These are phyloP conservation scores for Candolleomyces eurysporus DNA, from an alignment of 768 basidiomycete genomes.

Conservation along the genomic window DNA sequence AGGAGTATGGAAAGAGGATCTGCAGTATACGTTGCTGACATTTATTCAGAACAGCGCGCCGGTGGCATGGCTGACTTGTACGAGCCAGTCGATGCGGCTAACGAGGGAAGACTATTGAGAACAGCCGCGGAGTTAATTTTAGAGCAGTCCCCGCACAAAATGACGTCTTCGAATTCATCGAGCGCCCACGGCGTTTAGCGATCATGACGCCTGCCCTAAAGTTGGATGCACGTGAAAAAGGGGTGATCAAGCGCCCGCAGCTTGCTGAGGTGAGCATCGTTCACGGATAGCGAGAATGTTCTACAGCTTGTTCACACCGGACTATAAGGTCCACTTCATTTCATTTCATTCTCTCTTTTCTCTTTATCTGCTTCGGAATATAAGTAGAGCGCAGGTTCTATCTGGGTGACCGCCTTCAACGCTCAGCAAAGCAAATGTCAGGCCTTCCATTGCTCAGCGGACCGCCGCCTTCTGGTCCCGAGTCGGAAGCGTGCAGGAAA, in stretches of 20 bases:
- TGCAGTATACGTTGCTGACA: background rate
- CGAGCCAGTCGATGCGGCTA: too few species aligned
- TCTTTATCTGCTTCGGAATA: background rate
- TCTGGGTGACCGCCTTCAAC: background rate
- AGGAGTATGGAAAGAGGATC: too few species aligned
- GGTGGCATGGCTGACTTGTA: background rate
- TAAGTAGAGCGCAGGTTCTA: too few species aligned
- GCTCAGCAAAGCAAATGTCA: background rate
- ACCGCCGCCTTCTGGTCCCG: slow-evolving; percentile 43
- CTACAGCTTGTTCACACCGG: background rate
- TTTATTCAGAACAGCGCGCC: too few species aligned
- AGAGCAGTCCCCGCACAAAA: too few species aligned
- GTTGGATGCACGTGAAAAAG: too few species aligned
- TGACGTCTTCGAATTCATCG: too few species aligned
- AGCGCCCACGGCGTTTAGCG: background rate
- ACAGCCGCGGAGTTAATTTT: too few species aligned
- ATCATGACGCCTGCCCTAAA: too few species aligned
- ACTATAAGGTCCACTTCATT: background rate
- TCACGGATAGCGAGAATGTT: background rate
- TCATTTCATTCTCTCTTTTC: background rate
- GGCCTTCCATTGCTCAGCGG: slow-evolving; percentile 76
- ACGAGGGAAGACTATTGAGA: background rate
- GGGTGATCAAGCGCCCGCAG: background rate
- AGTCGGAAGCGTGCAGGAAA: slow-evolving; percentile 53
- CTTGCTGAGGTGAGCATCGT: too few species aligned